Base-by-base conservation (phyloP, 805 yeast species). In the Suhomyces sp. region DNA sequence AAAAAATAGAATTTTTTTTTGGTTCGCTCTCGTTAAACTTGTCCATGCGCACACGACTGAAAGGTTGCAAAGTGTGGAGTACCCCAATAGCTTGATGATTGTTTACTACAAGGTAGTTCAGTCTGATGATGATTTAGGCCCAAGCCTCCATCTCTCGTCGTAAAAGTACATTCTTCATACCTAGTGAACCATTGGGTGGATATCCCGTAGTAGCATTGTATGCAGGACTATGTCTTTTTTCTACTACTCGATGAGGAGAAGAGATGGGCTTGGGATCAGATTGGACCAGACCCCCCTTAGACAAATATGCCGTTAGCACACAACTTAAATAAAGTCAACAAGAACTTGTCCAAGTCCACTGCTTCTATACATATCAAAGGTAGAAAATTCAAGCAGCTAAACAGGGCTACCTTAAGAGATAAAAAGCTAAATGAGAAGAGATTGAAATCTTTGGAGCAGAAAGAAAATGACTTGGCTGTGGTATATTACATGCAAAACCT, bases 341-440 rank as follows among this genome's bases (percentile, higher is more conserved):
- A 85, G 69, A 76, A 78, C 57, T 69, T 84, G 50, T 72, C 80
- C 52, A 78, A 78, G 60, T 73, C 81, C 53, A 81, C 79, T 40
- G 82, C 80, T 43, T 74, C 80, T 37, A 72, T 87, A 58, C 98
- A 93, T 65, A 94, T 96, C 20, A 86, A 85, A 62, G 97, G 97
- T 8, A 80, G 97, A 49, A 93, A 91, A 68, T 87, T 90, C 67
- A 86, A 86, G 68, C 89, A 87, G 65, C 72, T 93, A 48, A 85
- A 85, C 51, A 77, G 94, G 56, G 97, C 97, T n/a, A 83, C 96
- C 1, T 71, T 90, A 44, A 81, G 99, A 67, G 96, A 92, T 56
- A 78, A 77, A 47, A 89, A 87, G 65, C 69, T 93, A 48, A 80
- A 76, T 35, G 75, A 76, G 47, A 82, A 80, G 64, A 88, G 87